Evolutionary conservation across 2,329 filamentous ascomycete genomes (phyloP), one percentile per base, ranked within the genome.

Genomic region (Pleomassaria siparia): DNA sequence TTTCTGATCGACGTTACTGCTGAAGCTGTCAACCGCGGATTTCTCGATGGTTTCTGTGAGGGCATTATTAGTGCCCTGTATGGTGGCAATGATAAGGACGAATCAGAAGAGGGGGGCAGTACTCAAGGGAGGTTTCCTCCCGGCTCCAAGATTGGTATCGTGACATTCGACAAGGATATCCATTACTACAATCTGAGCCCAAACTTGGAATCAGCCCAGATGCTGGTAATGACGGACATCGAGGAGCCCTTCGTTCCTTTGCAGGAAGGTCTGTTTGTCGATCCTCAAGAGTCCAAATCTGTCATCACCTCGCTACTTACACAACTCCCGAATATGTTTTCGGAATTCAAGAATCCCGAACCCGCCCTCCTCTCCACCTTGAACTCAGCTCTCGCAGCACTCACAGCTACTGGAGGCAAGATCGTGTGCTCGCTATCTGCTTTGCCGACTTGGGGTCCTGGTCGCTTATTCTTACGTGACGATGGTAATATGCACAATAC

Each of bases 211-310:
- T 85, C 91, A 72, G 90, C 94, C 9, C 94, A 99, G 67, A 96
- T 99, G 90, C 84, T 99, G 78, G 91, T 99, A 42, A 96, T 99
- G 89, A 89, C 94, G 3, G 94, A 99, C 66, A 81, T 99, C 40
- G 91, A 97, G 62, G 94, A 99, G 58, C 94, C 94, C 0, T 99
- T 99, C 68, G 85, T 97, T 13, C 91, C 94, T 2, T 78, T 99
- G 15, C 90, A 88, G 54, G 88, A 95, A 48, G 91, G 92, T 13
- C 79, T 99, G 9, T 97, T 97, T 69, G 92, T 97, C 13, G 92
- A 99, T 69, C 91, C 94, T 1, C 86, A 91, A 60, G 89, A 96
- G 69, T 94, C 90, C 37, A 92, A 87, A 78, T 77, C 84, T 20
- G 85, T 95, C 62, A 96, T 99, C 62, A 88, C 85, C 3, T 87